Conservation (phyloP, 192 early-diverging fungal species). For the Podila verticillata region DNA sequence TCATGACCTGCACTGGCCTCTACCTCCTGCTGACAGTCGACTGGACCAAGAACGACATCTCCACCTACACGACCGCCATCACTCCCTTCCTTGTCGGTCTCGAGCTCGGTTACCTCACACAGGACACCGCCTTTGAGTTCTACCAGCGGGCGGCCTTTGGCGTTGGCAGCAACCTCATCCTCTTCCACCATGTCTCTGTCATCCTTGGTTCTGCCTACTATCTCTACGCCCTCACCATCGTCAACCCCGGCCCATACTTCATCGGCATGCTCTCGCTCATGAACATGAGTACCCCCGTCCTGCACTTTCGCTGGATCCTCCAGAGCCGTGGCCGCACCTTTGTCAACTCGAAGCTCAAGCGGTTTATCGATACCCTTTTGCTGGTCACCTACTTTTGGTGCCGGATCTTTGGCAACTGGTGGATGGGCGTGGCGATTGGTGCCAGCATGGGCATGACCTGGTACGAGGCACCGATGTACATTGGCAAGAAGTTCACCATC, state of each 20-base stretch:
- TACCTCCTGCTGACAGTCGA: conserved; percentile 39
- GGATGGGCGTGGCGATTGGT: conserved; percentile 52
- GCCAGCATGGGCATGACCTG: conserved; percentile 43
- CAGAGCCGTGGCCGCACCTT: conserved; percentile 41
- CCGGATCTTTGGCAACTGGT: conserved; percentile 50
- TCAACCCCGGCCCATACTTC: conserved; percentile 43
- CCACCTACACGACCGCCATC: conserved; percentile 37
- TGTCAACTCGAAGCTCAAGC: conserved; percentile 38
- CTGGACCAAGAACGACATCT: conserved; percentile 47
- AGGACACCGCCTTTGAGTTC: conserved; percentile 50
- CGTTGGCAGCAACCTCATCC: conserved; percentile 51
- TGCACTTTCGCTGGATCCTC: conserved; percentile 45
- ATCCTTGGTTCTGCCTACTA: conserved; percentile 48
- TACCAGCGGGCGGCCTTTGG: conserved; percentile 44
- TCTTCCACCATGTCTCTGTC: conserved; percentile 47
- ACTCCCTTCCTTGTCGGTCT: conserved; percentile 51
- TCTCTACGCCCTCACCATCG: conserved; percentile 38
- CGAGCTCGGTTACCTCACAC: conserved; percentile 45
- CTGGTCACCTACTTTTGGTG: conserved; percentile 52
- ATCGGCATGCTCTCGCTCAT: conserved; percentile 50
- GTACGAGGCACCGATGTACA: conserved; percentile 36
- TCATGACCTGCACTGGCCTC: conserved; percentile 37
- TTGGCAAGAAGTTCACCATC: conserved; percentile 45
- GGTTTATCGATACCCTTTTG: conserved; percentile 42
- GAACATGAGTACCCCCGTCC: conserved; percentile 51